Percentiles rank a stretch among this genome's conserved stretches.
phyloP scores from a whole-genome alignment of 2,329 filamentous ascomycete genomes.

The Colletotrichum falcatum region DNA sequence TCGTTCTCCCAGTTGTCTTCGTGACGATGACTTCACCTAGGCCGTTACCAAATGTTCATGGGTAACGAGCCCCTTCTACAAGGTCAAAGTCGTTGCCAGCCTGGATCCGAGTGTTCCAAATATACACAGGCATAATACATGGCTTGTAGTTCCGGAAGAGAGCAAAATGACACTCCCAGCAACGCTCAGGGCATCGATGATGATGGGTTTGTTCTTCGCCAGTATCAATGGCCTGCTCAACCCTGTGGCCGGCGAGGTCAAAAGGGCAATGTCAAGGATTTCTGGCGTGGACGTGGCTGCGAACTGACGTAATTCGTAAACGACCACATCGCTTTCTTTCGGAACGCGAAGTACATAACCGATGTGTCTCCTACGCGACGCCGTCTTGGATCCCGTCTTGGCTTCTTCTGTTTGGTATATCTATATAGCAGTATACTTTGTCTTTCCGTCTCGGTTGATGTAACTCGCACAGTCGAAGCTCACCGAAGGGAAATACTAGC shows the following conservation, averaged over 20 bases:
- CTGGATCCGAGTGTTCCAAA: not conserved
- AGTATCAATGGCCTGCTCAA: not conserved
- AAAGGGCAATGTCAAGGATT: not conserved
- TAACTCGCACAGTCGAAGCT: conserved; percentile 17
- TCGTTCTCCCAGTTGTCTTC: not conserved
- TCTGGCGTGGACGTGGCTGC: not conserved
- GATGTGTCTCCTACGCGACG: not conserved
- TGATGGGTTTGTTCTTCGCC: not conserved
- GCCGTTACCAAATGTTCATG: not conserved
- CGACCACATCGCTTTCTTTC: too few relatives aligned
- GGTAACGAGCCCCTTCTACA: not conserved
- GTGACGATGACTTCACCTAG: not conserved
- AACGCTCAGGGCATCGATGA: not conserved
- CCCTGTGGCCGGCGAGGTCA: not conserved
- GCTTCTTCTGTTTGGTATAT: conserved; percentile 1
- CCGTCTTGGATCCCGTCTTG: not conserved
- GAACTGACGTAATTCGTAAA: too few relatives aligned
- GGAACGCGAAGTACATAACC: too few relatives aligned
- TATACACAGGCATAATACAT: not conserved
- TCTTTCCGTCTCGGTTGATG: not conserved
- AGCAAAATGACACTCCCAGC: not conserved
- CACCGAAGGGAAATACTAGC: too few relatives aligned
- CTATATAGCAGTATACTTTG: conserved; percentile 15
- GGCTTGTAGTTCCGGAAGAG: not conserved
- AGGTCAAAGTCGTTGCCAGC: not conserved